phyloP scores from a whole-genome alignment of 2,329 filamentous ascomycete species.

The Fusarium mangiferae region DNA sequence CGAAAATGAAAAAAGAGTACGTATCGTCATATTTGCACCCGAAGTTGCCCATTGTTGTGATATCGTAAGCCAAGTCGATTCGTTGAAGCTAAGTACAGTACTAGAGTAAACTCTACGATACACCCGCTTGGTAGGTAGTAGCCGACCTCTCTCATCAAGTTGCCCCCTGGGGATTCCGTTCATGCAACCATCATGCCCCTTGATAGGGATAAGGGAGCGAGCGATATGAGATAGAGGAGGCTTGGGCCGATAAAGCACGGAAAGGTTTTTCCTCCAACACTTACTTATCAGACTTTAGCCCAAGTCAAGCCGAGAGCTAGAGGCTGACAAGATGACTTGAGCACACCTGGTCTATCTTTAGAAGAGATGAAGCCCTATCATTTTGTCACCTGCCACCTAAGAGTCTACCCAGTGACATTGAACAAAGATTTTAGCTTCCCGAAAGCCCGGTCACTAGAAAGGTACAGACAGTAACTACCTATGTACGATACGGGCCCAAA shows the following conservation, averaged over 20 bases:
- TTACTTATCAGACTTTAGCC: constrained; percentile 8
- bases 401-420: not conserved
- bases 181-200: constrained; percentile 7
- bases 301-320: not conserved
- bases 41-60: not conserved
- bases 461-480: not conserved
- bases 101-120: not conserved
- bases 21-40: not conserved
- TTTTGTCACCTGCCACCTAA: not conserved
- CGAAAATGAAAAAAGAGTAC: not conserved
- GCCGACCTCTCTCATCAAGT: constrained; percentile 1
- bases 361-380: not conserved
- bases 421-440: constrained; percentile 20
- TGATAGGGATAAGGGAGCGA: constrained; percentile 3
- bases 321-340: not conserved
- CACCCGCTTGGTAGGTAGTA: not conserved
- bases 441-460: constrained; percentile 6
- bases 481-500: not conserved
- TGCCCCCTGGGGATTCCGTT: constrained; percentile 14
- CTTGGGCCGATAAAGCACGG: not conserved
- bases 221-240: not conserved
- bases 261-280: not conserved
- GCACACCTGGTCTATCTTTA: not conserved
- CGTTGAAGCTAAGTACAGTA: not conserved
- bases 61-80: not conserved